Evolutionary conservation across 2,329 filamentous ascomycete genomes (phyloP).

Genomic region (Ustilaginoidea virens): DNA sequence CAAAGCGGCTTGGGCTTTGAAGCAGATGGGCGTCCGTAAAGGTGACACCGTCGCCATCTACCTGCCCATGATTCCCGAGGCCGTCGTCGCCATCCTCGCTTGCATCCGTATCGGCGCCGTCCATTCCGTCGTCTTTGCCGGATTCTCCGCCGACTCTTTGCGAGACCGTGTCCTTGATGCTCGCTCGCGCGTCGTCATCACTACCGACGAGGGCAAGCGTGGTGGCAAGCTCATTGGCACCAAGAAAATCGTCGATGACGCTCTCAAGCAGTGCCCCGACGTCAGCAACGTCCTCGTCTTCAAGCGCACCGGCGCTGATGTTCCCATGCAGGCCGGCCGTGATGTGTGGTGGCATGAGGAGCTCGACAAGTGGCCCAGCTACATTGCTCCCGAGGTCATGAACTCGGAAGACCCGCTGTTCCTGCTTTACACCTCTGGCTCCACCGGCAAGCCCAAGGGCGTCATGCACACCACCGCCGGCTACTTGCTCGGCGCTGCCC

Average conservation of each 20-base stretch:
- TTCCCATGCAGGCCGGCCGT: constrained; percentile 77
- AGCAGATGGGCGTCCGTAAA: constrained; percentile 92
- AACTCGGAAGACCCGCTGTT: constrained; percentile 93
- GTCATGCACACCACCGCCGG: constrained; percentile 95
- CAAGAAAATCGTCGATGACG: constrained; percentile 98
- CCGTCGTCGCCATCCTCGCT: constrained; percentile 78
- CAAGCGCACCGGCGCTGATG: constrained; percentile 86
- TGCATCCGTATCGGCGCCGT: constrained; percentile 86
- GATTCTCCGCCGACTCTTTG: constrained; percentile 91
- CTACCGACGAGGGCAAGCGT: constrained; percentile 92
- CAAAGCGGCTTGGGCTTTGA: constrained; percentile 71
- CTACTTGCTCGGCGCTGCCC: constrained; percentile 84
- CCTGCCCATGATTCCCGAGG: constrained; percentile 97
- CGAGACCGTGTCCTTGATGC: constrained; percentile 90
- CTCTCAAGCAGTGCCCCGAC: constrained; percentile 86
- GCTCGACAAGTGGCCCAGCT: constrained; percentile 88
- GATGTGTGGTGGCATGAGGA: constrained; percentile 99
- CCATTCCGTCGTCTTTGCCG: constrained; percentile 95
- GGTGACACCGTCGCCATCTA: constrained; percentile 96
- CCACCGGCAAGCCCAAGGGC: constrained; percentile 96
- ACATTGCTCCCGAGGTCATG: constrained; percentile 79
- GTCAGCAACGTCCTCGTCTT: constrained; percentile 78
- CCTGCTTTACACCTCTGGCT: constrained; percentile 94
- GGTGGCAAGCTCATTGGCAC: constrained; percentile 94
- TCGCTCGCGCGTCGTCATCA: constrained; percentile 85